Percentiles rank a stretch among this genome's conserved stretches.
Conservation (phyloP, 139 green algal genomes). For the Chlamydomonas sp. region DNA sequence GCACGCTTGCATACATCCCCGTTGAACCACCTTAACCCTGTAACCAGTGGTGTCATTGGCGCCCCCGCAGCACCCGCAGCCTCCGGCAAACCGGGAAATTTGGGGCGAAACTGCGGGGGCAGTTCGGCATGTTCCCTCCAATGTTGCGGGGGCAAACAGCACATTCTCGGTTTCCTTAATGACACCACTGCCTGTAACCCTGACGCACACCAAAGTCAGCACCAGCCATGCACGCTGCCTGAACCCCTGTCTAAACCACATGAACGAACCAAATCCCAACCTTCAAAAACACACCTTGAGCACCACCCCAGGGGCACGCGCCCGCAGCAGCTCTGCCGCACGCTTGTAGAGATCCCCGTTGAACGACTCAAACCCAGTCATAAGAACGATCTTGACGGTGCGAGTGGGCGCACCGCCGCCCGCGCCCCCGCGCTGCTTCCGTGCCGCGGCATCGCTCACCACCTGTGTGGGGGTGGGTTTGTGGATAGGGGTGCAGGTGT, state of each 20-base stretch:
- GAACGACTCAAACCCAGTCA: constrained; percentile 97
- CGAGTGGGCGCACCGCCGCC: background rate
- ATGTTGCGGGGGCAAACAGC: too few relatives aligned
- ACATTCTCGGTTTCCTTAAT: too few relatives aligned
- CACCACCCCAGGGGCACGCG: constrained; percentile 5
- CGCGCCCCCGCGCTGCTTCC: background rate
- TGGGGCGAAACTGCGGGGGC: too few relatives aligned
- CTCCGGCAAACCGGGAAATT: too few relatives aligned
- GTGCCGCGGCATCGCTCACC: background rate
- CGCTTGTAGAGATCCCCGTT: constrained; percentile 86
- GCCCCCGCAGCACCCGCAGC: too few relatives aligned
- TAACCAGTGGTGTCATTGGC: too few relatives aligned
- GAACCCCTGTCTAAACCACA: background rate
- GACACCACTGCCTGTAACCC: too few relatives aligned
- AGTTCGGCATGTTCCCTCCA: too few relatives aligned
- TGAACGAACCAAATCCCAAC: background rate
- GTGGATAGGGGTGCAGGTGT: too few relatives aligned
- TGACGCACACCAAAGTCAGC: too few relatives aligned
- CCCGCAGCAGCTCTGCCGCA: constrained; percentile 34
- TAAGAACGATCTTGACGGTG: constrained; percentile 79
- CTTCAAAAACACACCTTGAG: background rate
- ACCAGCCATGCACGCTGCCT: too few relatives aligned
- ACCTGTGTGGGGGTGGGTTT: background rate
- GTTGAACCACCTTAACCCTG: constrained; percentile 97
- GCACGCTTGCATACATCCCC: too few relatives aligned